Conservation (phyloP, 305 asterid species). For the Fraxinus angustifolia region DNA sequence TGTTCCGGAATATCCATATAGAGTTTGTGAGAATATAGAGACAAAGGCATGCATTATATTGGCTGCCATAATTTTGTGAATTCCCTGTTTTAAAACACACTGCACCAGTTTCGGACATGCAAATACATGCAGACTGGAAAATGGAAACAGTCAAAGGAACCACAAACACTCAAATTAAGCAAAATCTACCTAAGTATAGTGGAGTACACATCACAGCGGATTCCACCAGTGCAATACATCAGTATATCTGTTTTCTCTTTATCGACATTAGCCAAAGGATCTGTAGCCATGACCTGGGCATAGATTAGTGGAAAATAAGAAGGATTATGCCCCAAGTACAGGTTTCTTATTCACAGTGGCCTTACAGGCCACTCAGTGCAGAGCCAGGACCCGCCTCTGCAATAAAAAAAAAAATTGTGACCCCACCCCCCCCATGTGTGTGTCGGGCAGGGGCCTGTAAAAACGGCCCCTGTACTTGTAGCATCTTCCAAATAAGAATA, state of each 20-base stretch:
- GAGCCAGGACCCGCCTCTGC: too few species aligned
- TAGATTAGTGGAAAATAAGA: conserved; percentile 13
- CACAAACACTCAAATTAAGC: neutral
- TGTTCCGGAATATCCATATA: neutral
- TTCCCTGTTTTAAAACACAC: neutral
- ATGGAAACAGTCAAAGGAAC: neutral
- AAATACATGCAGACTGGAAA: neutral
- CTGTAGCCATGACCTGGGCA: conserved; percentile 55
- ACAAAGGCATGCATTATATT: neutral
- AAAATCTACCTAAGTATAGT: conserved; percentile 67
- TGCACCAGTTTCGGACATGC: neutral
- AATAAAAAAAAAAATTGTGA: too few species aligned
- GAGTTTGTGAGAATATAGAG: neutral
- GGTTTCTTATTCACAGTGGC: too few species aligned
- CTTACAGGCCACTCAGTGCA: too few species aligned
- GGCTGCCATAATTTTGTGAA: neutral
- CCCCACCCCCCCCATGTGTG: too few species aligned
- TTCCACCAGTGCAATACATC: conserved; percentile 98
- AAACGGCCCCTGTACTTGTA: too few species aligned
- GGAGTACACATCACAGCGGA: conserved; percentile 94
- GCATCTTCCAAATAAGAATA: neutral
- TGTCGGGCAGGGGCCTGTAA: too few species aligned
- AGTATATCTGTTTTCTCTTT: conserved; percentile 74
- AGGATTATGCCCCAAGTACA: neutral
- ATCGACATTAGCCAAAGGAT: conserved; percentile 74